Evolutionary conservation across 2,329 filamentous ascomycete species (phyloP).

Genomic region (Colletotrichum paranaense): DNA sequence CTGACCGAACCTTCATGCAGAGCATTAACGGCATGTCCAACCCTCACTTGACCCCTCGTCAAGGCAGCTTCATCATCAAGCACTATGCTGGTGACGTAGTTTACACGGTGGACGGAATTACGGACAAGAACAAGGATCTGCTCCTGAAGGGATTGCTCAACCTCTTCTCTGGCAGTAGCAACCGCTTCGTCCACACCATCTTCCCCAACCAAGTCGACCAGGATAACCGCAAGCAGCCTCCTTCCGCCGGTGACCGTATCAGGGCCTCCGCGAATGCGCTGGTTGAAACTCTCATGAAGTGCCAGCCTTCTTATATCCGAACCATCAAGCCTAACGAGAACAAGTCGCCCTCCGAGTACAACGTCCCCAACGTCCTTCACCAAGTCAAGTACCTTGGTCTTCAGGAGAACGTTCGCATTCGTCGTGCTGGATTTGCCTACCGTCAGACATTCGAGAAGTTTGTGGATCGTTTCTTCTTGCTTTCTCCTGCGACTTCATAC

Average conservation of each 20-base stretch:
- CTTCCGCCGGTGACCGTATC: slow-evolving; percentile 96
- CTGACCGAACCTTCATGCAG: slow-evolving; percentile 95
- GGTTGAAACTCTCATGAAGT: slow-evolving; percentile 96
- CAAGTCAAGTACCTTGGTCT: slow-evolving; percentile 99
- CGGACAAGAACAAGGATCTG: slow-evolving; percentile 99
- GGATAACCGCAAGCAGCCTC: slow-evolving; percentile 93
- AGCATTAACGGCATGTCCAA: slow-evolving; percentile 92
- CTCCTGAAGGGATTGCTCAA: slow-evolving; percentile 93
- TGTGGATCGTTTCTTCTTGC: slow-evolving; percentile 93
- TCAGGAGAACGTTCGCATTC: slow-evolving; percentile 99
- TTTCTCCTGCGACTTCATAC: slow-evolving; percentile 95
- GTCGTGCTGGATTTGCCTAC: slow-evolving; percentile 95
- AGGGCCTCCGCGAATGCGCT: slow-evolving; percentile 94
- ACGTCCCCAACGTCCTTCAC: slow-evolving; percentile 90
- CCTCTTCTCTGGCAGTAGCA: slow-evolving; percentile 84
- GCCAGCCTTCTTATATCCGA: slow-evolving; percentile 95
- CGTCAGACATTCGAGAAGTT: slow-evolving; percentile 98
- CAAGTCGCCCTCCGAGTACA: slow-evolving; percentile 95
- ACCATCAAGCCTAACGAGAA: slow-evolving; percentile 99
- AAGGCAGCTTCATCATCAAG: slow-evolving; percentile 98
- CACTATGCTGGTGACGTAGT: slow-evolving; percentile 98
- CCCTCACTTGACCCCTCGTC: slow-evolving; percentile 88
- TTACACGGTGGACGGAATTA: slow-evolving; percentile 96
- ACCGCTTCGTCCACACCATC: slow-evolving; percentile 85
- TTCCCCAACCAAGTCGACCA: slow-evolving; percentile 96